Evolutionary conservation across 495 filamentous ascomycete species (phyloP), one percentile per base, ranked within the genome.

Genomic region (Xylaria telfairii): DNA sequence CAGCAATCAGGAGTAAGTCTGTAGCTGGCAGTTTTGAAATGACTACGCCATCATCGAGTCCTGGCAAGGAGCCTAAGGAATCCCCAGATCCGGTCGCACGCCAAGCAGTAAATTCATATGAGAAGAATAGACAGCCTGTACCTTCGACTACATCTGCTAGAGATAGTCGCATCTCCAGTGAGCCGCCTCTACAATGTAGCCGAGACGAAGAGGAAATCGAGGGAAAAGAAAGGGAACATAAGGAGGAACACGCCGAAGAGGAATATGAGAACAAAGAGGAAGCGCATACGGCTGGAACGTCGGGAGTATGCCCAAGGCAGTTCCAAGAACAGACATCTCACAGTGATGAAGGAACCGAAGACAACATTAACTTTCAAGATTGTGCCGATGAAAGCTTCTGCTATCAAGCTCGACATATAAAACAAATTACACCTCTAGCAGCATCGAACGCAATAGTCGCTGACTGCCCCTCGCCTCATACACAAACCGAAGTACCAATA

Each of bases 371-470:
- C 24, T 70, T 76, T 30, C 37, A 76, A 51, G 71, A 64, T 56
- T 67, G 61, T 21, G 19, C 71, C n/a, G 76, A 78, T 60, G 65
- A 75, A 30, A 79, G 77, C 62, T 79, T 79, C 65, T 69, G 71
- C 46, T 79, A 77, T 66, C 76, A 70, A 73, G 53, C 74, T 66
- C 72, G 72, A 57, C 71, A 54, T 2, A 8, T 61, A n/a, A 74
- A 74, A 51, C 62, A 66, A 59, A 39, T 41, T 10, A 34, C 57
- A 26, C 54, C 67, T 39, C 17, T 62, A 42, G 17, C 32, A 12
- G 8, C 37, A 57, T 56, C 53, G n/a, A 57, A 73, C 10, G 13
- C 30, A 41, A 67, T 56, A 42, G 61, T 26, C 12, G 15, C 39
- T 12, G 64, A 44, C 12, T 9, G 13, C 21, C 42, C 49, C 42